These are phyloP conservation scores for Mycena rebaudengoi DNA, from an alignment of 768 basidiomycete species.

Conservation along the genomic window DNA sequence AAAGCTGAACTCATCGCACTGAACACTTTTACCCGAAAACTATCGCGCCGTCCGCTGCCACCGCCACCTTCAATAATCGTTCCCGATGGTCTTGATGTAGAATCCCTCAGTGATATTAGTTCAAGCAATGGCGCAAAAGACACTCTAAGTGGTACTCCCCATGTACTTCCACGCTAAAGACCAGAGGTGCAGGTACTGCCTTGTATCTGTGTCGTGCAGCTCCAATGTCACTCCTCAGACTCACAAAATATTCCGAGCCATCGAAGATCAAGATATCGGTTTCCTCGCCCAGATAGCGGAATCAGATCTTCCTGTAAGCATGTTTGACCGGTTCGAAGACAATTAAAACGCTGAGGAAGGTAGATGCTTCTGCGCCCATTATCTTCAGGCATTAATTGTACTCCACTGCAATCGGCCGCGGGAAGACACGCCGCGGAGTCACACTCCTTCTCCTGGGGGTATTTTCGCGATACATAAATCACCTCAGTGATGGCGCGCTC, in stretches of 20 bases:
- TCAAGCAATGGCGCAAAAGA: background rate
- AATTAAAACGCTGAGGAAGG: no score
- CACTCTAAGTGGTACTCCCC: background rate
- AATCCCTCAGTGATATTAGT: background rate
- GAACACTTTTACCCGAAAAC: background rate
- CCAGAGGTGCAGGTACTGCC: background rate
- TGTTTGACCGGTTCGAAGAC: background rate
- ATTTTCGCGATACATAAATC: constrained; percentile 16
- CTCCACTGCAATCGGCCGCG: constrained; percentile 9
- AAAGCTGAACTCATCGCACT: constrained; percentile 6
- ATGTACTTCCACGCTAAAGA: background rate
- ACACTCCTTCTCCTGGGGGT: constrained; percentile 6
- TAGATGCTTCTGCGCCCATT: constrained; percentile 9
- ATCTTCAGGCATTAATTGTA: background rate
- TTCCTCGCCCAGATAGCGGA: constrained; percentile 7
- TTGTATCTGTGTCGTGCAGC: no score
- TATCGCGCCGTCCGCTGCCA: background rate
- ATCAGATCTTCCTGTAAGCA: background rate
- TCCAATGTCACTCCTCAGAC: background rate
- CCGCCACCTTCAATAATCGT: no score
- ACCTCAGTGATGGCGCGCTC: constrained; percentile 8
- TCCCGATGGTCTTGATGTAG: no score
- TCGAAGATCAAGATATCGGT: constrained; percentile 7
- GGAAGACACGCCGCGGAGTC: background rate
- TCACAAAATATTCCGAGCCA: constrained; percentile 6